These are phyloP conservation scores for Bipolaris sorokiniana DNA, from an alignment of 2,329 filamentous ascomycete genomes.

Conservation along the genomic window DNA sequence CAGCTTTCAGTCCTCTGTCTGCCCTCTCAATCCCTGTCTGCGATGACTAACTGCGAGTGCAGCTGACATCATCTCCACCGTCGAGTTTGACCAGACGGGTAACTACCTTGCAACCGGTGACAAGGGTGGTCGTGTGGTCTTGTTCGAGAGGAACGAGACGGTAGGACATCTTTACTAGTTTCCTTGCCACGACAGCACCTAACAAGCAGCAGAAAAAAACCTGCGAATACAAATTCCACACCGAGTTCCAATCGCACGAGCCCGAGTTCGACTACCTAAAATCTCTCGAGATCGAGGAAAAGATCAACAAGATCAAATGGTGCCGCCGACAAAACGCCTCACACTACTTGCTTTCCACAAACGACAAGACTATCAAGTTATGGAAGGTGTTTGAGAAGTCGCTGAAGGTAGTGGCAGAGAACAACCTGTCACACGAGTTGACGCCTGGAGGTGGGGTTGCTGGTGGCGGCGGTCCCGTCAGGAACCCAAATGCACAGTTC, in stretches of 20 bases:
- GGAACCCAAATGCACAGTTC: conserved; percentile 77
- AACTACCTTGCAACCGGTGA: conserved; percentile 91
- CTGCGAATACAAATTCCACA: conserved; percentile 99
- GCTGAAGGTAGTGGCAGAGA: conserved; percentile 97
- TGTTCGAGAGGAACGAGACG: conserved; percentile 94
- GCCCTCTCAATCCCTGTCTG: conserved; percentile 12
- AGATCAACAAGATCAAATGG: conserved; percentile 99
- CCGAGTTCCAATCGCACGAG: conserved; percentile 99
- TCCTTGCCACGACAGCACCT: conserved; percentile 11
- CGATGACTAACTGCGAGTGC: conserved; percentile 21
- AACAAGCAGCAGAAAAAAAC: conserved; percentile 83
- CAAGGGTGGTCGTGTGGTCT: conserved; percentile 82
- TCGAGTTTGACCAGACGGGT: conserved; percentile 88
- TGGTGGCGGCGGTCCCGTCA: conserved; percentile 78
- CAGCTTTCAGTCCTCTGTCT: background rate
- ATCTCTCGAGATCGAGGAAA: conserved; percentile 98
- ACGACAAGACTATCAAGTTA: conserved; percentile 99
- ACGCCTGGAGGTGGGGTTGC: conserved; percentile 74
- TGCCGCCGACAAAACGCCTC: conserved; percentile 97
- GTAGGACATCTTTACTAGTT: conserved; percentile 59
- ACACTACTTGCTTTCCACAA: conserved; percentile 96
- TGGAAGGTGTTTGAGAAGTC: conserved; percentile 99
- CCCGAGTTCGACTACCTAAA: conserved; percentile 99
- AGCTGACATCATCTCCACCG: conserved; percentile 92
- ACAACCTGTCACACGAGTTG: conserved; percentile 94